Percentiles rank a stretch among this genome's conserved stretches.
phyloP scores from a whole-genome alignment of 106 monocot species.

The Vanilla planifolia region DNA sequence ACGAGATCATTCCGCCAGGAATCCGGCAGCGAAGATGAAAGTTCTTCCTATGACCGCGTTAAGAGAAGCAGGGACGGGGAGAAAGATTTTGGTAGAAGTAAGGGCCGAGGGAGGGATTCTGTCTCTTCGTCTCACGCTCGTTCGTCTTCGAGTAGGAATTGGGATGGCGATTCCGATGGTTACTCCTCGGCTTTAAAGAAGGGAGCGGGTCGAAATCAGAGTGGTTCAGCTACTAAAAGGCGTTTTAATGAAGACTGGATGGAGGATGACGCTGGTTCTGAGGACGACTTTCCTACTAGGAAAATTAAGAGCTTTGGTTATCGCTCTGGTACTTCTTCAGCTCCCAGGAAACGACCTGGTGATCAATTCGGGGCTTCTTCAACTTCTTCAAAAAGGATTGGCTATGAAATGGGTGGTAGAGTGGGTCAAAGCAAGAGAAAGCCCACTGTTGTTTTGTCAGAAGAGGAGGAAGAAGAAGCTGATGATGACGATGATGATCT shows the following conservation, averaged over 20 bases:
- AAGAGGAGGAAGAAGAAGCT: no score
- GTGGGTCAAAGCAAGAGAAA: neutral
- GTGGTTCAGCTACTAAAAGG: neutral
- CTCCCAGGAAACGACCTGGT: slow-evolving; percentile 11
- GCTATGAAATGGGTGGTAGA: neutral
- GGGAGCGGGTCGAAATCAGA: neutral
- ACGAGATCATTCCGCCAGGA: slow-evolving; percentile 14
- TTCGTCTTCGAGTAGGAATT: slow-evolving; percentile 9
- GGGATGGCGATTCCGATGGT: slow-evolving; percentile 14
- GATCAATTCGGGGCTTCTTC: slow-evolving; percentile 13
- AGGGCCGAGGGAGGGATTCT: slow-evolving; percentile 3
- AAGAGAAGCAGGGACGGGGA: slow-evolving; percentile 9
- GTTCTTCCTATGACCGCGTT: slow-evolving; percentile 7
- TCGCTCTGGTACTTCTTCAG: slow-evolving; percentile 4
- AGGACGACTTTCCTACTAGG: slow-evolving; percentile 4
- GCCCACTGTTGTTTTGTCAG: no score
- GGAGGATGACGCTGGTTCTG: neutral
- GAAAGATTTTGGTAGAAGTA: neutral
- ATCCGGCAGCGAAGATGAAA: slow-evolving; percentile 10
- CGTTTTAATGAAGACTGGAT: neutral
- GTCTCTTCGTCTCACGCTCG: neutral
- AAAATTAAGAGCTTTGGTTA: neutral
- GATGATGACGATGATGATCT: slow-evolving; percentile 9
- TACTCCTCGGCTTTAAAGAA: neutral
- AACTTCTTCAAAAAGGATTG: neutral